Evolutionary conservation across 345 rosid genomes (phyloP), one percentile per base, ranked within the genome.

Genomic region (Raphanus sativus): DNA sequence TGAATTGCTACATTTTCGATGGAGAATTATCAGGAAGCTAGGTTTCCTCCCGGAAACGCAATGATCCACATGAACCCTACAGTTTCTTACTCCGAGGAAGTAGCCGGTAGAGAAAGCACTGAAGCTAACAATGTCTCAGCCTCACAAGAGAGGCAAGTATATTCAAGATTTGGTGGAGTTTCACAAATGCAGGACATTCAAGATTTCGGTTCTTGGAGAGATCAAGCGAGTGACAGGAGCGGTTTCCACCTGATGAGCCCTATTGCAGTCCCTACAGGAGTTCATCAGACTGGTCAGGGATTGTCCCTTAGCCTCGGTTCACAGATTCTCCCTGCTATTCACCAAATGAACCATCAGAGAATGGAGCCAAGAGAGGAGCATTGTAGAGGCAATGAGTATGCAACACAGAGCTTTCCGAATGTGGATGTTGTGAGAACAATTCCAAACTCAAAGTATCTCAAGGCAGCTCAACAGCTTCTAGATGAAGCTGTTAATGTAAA

Each of bases 401-500:
- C 91, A 70, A 77, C 81, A 4, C 86, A 84, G 74, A 90, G 86
- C 36, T 77, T 90, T 86, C 66, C 67, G 55, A 78, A 67, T 24
- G 2, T 72, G 55, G 81, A 78, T 67, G 74, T 83, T 60, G 87
- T 87, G 42, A 89, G 95, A 82, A 75, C 83, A 50, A 69, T 91
- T 63, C 89, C 93, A 0, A 86, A 85, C 76, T 93, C 98, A 64
- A 91, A 86, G 77, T 96, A 91, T 80, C 93, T 90, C 58, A 90
- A 89, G 81, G 97, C 93, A 6, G 95, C 95, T 45, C 97, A 91
- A 73, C 89, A 93, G 76, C 85, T 96, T 66, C 87, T 96, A 12
- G 98, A 93, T 77, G 99, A 96, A 83, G 97, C 88, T 84, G 95
- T 93, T 77, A 96, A 88, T 85, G 99, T 91, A 67, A 81, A 78